A percentile compares a stretch with the other conserved stretches of the same genome.
Evolutionary conservation across 495 filamentous ascomycete genomes (phyloP).

Genomic region (Penicillium ucsense): DNA sequence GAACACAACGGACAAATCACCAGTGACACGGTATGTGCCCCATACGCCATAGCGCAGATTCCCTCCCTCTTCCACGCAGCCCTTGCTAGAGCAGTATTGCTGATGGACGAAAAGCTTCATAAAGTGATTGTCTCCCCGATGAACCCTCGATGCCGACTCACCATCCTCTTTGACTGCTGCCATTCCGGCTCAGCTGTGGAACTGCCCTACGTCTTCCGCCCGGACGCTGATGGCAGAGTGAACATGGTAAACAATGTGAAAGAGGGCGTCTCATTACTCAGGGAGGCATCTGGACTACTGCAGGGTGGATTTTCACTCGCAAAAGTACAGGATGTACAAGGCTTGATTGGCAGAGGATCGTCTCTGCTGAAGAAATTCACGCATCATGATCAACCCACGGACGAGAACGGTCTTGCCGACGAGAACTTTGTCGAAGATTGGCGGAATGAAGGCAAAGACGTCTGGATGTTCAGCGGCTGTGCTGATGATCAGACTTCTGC

Average conservation of each 20-base stretch:
- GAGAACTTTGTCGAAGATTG: conserved; percentile 44
- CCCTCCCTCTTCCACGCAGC: too few species aligned
- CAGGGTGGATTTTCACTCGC: conserved; percentile 42
- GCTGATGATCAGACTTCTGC: conserved; percentile 51
- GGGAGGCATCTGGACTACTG: conserved; percentile 36
- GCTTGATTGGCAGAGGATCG: conserved; percentile 43
- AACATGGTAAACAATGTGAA: conserved; percentile 46
- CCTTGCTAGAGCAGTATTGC: too few species aligned
- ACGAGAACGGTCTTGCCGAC: conserved; percentile 40
- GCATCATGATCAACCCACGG: conserved; percentile 27
- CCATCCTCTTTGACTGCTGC: conserved; percentile 53
- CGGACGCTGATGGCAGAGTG: conserved; percentile 45
- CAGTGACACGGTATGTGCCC: conserved; percentile 27
- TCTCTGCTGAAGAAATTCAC: conserved; percentile 44
- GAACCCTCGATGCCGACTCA: conserved; percentile 39
- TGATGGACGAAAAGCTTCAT: conserved; percentile 29
- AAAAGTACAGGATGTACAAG: conserved; percentile 41
- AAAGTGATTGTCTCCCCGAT: conserved; percentile 42
- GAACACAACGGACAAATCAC: conserved; percentile 39
- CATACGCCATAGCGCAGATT: too few species aligned
- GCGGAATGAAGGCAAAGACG: conserved; percentile 42
- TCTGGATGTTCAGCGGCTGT: conserved; percentile 53
- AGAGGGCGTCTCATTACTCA: conserved; percentile 37
- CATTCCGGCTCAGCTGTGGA: conserved; percentile 53
- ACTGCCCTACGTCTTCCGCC: conserved; percentile 48